Percentiles rank a stretch among this genome's conserved stretches.
Conservation (phyloP, 345 rosid species). For the Salix suchowensis region DNA sequence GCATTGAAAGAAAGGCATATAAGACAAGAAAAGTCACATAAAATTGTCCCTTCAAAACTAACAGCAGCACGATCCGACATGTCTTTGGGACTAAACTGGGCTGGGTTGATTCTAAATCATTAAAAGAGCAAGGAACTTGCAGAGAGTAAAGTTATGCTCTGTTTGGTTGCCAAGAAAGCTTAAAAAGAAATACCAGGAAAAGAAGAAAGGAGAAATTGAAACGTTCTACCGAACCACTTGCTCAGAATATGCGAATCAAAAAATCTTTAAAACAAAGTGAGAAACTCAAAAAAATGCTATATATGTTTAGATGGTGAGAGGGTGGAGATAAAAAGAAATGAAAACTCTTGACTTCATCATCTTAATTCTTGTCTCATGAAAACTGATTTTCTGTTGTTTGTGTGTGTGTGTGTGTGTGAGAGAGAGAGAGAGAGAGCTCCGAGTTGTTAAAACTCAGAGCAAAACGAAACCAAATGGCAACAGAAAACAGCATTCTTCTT, state of each 20-base stretch:
- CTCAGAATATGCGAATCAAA: not conserved
- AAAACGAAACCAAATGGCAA: not conserved
- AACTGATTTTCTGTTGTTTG: not conserved
- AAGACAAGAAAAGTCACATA: not conserved
- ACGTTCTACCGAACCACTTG: not conserved
- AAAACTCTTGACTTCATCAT: not conserved
- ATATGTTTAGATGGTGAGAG: not conserved
- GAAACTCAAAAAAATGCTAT: not conserved
- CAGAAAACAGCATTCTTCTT: not conserved
- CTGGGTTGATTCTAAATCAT: not conserved
- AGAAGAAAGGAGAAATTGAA: not conserved
- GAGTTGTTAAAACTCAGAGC: not conserved
- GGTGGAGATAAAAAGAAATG: not conserved
- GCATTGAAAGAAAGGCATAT: not conserved
- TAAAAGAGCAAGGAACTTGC: not conserved
- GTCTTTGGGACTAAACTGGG: not conserved
- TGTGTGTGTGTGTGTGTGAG: not conserved
- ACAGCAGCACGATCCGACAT: not conserved
- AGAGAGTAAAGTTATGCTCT: slow-evolving; percentile 8
- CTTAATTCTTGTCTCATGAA: not conserved
- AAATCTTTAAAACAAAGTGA: not conserved
- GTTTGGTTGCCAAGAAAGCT: slow-evolving; percentile 34
- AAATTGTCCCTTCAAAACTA: not conserved
- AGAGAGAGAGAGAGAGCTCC: not conserved
- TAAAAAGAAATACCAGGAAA: not conserved